Evolutionary conservation across 768 basidiomycete species (phyloP), one percentile per base, ranked within the genome.

Genomic region (Leccinellum rugosiceps): DNA sequence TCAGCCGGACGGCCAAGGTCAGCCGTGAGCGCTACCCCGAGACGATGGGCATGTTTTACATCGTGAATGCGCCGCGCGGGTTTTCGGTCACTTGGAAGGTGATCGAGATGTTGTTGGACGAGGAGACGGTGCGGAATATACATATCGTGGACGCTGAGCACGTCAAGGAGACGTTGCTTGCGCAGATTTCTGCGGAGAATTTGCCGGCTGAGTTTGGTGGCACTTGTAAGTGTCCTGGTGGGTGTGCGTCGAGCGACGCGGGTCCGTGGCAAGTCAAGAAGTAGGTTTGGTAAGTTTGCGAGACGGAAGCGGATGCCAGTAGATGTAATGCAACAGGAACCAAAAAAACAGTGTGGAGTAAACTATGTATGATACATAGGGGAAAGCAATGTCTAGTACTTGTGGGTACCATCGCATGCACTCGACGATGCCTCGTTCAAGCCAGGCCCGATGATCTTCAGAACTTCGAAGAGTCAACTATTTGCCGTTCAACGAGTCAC

Each of bases 21-120:
- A 91, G 92, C 13, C 94, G 97, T 73, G 83, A 97, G 76, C 81
- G 90, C 63, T 98, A 94, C 73, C 92, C 94, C 1, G 92, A 96
- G 73, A 84, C 81, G 63, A 93, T 98, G 96, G 96, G 96, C 77
- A 92, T 91, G 71, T 98, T 99, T 79, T 99, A 92, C 80, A 94
- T 98, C 80, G 90, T 97, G 81, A 98, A 98, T 68, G 91, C 93
- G 0, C 96, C 96, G 0, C 98, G 88, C 85, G 81, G 85, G 50
- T 99, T 99, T 78, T 83, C 83, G 53, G 82, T 88, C 38, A 89
- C 96, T 21, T 99, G 95, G 95, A 69, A 77, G 21, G 70, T 94
- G 62, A 83, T 98, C 77, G 96, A 92, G 77, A 85, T 85, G 3
- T 98, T 92, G 92, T 78, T 99, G 65, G 96, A 98, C 73, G 86